phyloP scores from a whole-genome alignment of 2,329 filamentous ascomycete species.

The Huntiella moniliformis region DNA sequence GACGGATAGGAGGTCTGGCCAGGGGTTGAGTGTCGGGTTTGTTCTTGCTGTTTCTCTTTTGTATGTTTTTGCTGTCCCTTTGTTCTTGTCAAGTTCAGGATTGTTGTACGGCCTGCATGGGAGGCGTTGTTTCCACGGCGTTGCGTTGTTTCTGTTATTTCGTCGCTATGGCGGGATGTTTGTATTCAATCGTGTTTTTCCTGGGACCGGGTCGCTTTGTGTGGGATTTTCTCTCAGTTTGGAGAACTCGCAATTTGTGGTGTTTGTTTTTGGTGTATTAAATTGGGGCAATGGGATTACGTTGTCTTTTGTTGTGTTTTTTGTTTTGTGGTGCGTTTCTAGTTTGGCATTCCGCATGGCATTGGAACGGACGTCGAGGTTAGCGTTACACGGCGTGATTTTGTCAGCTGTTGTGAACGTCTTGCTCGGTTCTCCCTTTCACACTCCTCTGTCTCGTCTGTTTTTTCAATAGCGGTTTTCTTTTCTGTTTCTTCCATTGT shows the following conservation, averaged over 20 bases:
- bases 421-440: constrained; percentile 1
- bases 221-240: constrained; percentile 9
- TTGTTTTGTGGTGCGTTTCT: neutral
- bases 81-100: constrained; percentile 12
- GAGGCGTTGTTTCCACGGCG: constrained; percentile 9
- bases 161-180: constrained; percentile 10
- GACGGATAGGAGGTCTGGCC: neutral
- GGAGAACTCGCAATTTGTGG: constrained; percentile 10
- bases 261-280: constrained; percentile 4
- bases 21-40: neutral
- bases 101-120: constrained; percentile 11
- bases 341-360: neutral
- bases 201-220: constrained; percentile 7
- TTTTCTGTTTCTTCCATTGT: constrained; percentile 2
- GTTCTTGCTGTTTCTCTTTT: neutral
- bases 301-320: neutral
- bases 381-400: constrained; percentile 8
- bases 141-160: constrained; percentile 12
- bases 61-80: constrained; percentile 2
- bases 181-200: constrained; percentile 9
- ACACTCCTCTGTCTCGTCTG: neutral
- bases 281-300: neutral
- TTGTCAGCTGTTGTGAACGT: constrained; percentile 2
- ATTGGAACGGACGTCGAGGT: neutral
- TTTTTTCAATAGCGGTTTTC: neutral